These are phyloP conservation scores for Hibiscus tridactylites DNA, from an alignment of 345 rosid species.

Conservation along the genomic window DNA sequence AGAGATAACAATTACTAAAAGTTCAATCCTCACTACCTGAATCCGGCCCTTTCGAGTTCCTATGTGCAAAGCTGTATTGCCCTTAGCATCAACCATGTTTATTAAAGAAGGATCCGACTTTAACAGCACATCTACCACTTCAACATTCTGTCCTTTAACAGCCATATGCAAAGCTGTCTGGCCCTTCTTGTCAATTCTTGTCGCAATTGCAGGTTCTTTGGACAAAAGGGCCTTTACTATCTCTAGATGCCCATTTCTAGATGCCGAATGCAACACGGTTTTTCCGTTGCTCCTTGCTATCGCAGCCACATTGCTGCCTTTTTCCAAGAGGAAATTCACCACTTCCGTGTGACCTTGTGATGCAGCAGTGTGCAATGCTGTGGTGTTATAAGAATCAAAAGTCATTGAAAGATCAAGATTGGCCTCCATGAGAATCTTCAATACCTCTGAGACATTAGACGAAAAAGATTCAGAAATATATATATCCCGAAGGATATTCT, in stretches of 20 bases:
- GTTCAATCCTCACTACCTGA: slow-evolving; percentile 39
- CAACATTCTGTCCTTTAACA: slow-evolving; percentile 65
- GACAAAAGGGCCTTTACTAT: slow-evolving; percentile 55
- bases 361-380: slow-evolving; percentile 76
- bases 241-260: slow-evolving; percentile 79
- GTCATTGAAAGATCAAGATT: slow-evolving; percentile 68
- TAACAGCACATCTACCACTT: slow-evolving; percentile 50
- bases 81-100: slow-evolving; percentile 67
- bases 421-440: slow-evolving; percentile 58
- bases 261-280: slow-evolving; percentile 76
- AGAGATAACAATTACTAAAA: not conserved
- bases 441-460: slow-evolving; percentile 35
- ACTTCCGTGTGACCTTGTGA: slow-evolving; percentile 69
- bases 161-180: slow-evolving; percentile 95
- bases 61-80: slow-evolving; percentile 76
- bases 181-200: slow-evolving; percentile 64
- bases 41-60: slow-evolving; percentile 60
- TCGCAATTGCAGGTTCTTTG: slow-evolving; percentile 47
- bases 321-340: slow-evolving; percentile 58
- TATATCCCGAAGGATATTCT: not conserved
- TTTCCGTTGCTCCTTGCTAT: slow-evolving; percentile 72
- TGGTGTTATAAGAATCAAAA: slow-evolving; percentile 61
- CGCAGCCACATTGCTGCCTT: slow-evolving; percentile 39
- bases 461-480: not conserved
- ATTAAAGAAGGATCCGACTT: slow-evolving; percentile 36